Evolutionary conservation across 1,284 basidiomycete species (phyloP), one percentile per base, ranked within the genome.

Genomic region (Cryptococcus sp.): DNA sequence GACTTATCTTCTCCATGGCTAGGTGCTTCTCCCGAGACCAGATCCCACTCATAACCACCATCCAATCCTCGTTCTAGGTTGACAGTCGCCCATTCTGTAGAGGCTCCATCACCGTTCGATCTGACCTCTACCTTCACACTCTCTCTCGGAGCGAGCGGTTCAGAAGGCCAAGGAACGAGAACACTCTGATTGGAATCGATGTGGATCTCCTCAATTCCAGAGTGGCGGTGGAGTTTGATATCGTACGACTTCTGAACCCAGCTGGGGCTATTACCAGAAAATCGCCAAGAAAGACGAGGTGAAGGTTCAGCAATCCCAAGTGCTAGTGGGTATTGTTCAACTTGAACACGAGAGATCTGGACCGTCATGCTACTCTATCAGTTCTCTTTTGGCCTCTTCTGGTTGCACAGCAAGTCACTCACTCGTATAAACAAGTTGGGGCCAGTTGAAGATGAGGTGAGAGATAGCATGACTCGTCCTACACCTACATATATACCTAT

Each of bases 281-380:
- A 67, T 11, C 59, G 55, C 67, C 67, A 69, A 5, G 60, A 61
- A 2, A 69, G 42, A 22, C 62, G 55, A 13, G 67, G 67, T 0
- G 46, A 21, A 4, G 55, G 36, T 16, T 51, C 42, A 3, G 44
- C 55, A 22, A 67, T 45, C 1, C 52, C 60, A 2, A 61, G 34
- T 10, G 49, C 19, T 14, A 32, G 14, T 13, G 28, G 13, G n/a
- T 55, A 54, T 10, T 55, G 53, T 32, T 55, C 53, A 31, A 54
- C 46, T 10, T 44, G 46, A 28, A 54, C 25, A 14, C 23, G 23
- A 10, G 45, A 39, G 22, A 54, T 54, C 21, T 19, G 21, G 5
- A 43, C 41, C 41, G 36, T 7, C 36, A 39, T 39, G 28, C 28
- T 28, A 11, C n/a, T 28, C 11, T 28, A 28, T 28, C 28, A 11